A percentile compares a stretch with the other conserved stretches of the same genome.
Conservation (phyloP, 2,329 filamentous ascomycete species). For the Dothistroma septosporum region DNA sequence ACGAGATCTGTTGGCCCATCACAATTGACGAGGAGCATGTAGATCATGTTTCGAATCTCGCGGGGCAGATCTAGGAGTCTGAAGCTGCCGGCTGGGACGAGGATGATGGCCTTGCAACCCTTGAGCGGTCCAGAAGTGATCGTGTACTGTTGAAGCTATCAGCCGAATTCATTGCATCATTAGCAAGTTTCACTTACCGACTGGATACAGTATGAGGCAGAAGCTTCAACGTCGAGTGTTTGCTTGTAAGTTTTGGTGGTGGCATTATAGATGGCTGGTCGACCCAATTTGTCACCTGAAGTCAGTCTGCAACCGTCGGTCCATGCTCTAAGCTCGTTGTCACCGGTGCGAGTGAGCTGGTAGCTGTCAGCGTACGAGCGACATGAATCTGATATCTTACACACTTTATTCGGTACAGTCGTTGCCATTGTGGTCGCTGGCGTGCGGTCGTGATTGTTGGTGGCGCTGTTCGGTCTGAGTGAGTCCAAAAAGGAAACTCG, state of each 20-base stretch:
- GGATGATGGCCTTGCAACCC: slow-evolving; percentile 2
- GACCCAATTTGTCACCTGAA: neutral
- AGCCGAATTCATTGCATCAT: neutral
- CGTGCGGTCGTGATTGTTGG: no score
- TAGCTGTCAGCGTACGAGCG: no score
- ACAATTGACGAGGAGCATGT: neutral
- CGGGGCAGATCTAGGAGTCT: neutral
- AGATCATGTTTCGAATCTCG: slow-evolving; percentile 8
- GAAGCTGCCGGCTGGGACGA: neutral
- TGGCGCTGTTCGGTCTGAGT: no score
- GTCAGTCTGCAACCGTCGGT: neutral
- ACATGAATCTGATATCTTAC: no score
- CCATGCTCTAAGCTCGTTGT: neutral
- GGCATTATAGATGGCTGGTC: neutral
- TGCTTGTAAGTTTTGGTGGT: neutral
- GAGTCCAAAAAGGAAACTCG: no score
- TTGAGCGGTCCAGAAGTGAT: neutral
- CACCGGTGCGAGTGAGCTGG: neutral
- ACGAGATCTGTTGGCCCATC: no score
- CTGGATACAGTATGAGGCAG: neutral
- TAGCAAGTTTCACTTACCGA: neutral
- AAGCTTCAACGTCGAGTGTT: neutral
- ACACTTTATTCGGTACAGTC: no score
- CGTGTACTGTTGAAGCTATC: neutral
- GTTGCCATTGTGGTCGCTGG: no score